Evolutionary conservation across 305 asterid species (phyloP).

Genomic region (Withania somnifera): DNA sequence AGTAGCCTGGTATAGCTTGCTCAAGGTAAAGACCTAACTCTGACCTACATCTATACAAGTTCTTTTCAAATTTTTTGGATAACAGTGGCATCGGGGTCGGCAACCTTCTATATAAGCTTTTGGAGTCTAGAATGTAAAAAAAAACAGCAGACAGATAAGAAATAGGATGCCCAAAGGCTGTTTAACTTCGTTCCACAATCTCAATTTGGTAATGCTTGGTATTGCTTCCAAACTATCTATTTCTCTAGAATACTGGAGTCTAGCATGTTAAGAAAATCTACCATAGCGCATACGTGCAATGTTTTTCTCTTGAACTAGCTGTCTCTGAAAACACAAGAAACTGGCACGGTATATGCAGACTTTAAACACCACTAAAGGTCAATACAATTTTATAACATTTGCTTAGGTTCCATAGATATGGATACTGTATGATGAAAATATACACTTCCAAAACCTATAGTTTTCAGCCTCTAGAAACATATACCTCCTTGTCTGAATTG

Average conservation of each 20-base stretch:
- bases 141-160: neutral
- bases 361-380: neutral
- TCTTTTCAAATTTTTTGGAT: neutral
- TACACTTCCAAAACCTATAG: neutral
- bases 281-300: neutral
- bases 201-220: neutral
- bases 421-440: neutral
- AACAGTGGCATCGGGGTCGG: neutral
- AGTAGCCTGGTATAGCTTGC: neutral
- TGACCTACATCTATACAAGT: neutral
- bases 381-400: neutral
- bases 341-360: neutral
- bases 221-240: neutral
- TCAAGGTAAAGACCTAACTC: neutral
- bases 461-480: neutral
- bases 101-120: neutral
- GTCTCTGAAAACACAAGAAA: neutral
- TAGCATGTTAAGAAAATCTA: neutral
- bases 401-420: neutral
- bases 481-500: conserved; percentile 98
- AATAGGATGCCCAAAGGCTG: neutral
- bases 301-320: neutral
- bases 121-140: neutral
- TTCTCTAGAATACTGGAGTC: neutral
- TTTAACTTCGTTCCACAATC: neutral